Evolutionary conservation across 192 early-diverging fungal species (phyloP), one percentile per base, ranked within the genome.

Genomic region (Ramicandelaber brevisporus): DNA sequence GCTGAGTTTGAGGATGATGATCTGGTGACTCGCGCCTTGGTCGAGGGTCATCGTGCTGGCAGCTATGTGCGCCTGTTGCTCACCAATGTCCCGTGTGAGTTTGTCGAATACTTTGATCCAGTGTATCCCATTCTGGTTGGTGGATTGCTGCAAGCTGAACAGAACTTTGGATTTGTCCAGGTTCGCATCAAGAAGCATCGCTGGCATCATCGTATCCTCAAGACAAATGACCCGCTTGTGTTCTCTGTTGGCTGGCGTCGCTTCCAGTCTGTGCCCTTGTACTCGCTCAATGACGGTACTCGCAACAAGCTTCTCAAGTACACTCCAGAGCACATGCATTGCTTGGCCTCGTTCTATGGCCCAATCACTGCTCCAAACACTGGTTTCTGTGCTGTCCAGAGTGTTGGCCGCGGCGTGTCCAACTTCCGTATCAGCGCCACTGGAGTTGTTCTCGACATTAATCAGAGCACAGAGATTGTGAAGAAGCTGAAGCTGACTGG

Each of bases 311-410:
- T 98, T 86, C 66, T 98, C 20, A 98, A 98, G 53, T 98, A 98
- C 50, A 89, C 93, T 5, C 93, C 93, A 9, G 83, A 95, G 53
- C 93, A 98, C 45, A 95, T 98, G 93, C 93, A 98, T 65, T 95
- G 93, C 61, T 48, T 85, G 31, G 93, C 85, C 4, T 80, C 82
- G 0, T 69, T 95, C 35, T 95, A 77, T 44, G 87, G 80, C 7
- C 93, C 93, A n/a, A 71, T 77, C 26, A 78, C 87, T 19, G 63
- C 76, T n/a, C 89, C 87, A 10, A 88, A 87, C 23, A 83, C 93
- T 3, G 87, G 87, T 22, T 95, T 98, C 49, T 98, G 93, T 52
- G 78, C 81, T 6, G 63, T 83, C 27, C 82, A 86, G 46, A 67
- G 57, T 24, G 58, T 83, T 6, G 26, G n/a, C 16, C 5, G 2